A percentile compares a stretch with the other conserved stretches of the same genome.
phyloP scores from a whole-genome alignment of 768 basidiomycete genomes.

The Panaeolus papilionaceus region DNA sequence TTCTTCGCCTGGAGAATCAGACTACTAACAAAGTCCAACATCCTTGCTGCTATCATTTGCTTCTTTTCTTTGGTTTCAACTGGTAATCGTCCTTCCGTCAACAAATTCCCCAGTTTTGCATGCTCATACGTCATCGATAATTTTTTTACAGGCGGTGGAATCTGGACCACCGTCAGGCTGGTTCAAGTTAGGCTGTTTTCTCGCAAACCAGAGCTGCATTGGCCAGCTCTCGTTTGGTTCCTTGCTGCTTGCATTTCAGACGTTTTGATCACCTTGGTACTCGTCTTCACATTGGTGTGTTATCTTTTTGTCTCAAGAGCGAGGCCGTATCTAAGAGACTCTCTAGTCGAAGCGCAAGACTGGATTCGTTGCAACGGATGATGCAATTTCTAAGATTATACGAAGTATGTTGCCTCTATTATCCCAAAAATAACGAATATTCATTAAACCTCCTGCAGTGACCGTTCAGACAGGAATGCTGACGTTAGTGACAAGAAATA shows the following conservation, averaged over 20 bases:
- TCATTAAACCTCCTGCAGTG: conserved; percentile 29
- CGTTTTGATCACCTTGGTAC: conserved; percentile 45
- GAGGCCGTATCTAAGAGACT: neutral
- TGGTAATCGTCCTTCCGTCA: conserved; percentile 27
- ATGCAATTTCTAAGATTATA: conserved; percentile 45
- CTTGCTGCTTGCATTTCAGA: conserved; percentile 48
- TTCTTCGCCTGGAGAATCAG: conserved; percentile 52
- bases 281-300: conserved; percentile 45
- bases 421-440: conserved; percentile 18
- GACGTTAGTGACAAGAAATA: conserved; percentile 33
- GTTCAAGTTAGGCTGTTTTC: conserved; percentile 41
- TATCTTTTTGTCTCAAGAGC: neutral
- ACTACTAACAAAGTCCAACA: conserved; percentile 44
- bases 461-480: conserved; percentile 52
- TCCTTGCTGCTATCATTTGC: conserved; percentile 39
- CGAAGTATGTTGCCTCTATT: conserved; percentile 28
- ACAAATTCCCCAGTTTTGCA: neutral
- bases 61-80: conserved; percentile 42
- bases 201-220: conserved; percentile 50
- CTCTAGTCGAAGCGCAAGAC: conserved; percentile 43
- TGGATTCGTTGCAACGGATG: conserved; percentile 48
- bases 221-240: conserved; percentile 52
- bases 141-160: conserved; percentile 41
- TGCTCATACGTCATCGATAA: neutral
- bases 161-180: conserved; percentile 47